Evolutionary conservation across 441 rosid genomes (phyloP).

Genomic region (Melastoma candidum): DNA sequence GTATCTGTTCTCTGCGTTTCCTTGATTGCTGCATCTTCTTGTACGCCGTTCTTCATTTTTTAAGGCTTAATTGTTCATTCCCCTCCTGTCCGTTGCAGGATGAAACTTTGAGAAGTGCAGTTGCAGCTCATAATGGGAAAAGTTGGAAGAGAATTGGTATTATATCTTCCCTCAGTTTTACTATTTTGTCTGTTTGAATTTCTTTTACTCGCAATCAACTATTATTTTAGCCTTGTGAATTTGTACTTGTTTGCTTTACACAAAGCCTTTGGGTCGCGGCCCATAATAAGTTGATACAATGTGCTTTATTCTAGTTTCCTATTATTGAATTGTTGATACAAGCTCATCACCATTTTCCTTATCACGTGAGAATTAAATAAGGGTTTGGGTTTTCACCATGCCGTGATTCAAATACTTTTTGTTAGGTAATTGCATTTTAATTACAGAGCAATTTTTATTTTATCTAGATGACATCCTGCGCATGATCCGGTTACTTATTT

Average conservation of each 20-base stretch:
- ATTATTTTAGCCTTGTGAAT: too few species aligned
- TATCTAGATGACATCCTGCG: too few species aligned
- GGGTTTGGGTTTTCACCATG: background rate
- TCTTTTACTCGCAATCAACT: background rate
- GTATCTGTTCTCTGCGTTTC: conserved; percentile 22
- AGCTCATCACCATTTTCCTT: background rate
- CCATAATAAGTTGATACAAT: background rate
- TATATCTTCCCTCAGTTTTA: conserved; percentile 9
- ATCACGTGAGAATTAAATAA: background rate
- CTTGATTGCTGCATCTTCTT: background rate
- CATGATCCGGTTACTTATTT: background rate
- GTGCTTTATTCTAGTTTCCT: conserved; percentile 6
- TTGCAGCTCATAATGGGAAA: conserved; percentile 64
- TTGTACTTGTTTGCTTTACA: too few species aligned
- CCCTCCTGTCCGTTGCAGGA: conserved; percentile 39
- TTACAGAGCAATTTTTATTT: too few species aligned
- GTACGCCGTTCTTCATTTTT: conserved; percentile 3
- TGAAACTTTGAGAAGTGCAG: conserved; percentile 83
- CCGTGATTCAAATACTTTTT: too few species aligned
- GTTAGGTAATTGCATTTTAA: too few species aligned
- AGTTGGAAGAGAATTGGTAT: conserved; percentile 95
- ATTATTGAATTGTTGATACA: background rate
- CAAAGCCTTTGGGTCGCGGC: too few species aligned
- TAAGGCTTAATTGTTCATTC: background rate
- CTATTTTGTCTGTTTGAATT: background rate